Evolutionary conservation across 2,329 filamentous ascomycete species (phyloP).

Genomic region (Ophiostoma angusticollis): DNA sequence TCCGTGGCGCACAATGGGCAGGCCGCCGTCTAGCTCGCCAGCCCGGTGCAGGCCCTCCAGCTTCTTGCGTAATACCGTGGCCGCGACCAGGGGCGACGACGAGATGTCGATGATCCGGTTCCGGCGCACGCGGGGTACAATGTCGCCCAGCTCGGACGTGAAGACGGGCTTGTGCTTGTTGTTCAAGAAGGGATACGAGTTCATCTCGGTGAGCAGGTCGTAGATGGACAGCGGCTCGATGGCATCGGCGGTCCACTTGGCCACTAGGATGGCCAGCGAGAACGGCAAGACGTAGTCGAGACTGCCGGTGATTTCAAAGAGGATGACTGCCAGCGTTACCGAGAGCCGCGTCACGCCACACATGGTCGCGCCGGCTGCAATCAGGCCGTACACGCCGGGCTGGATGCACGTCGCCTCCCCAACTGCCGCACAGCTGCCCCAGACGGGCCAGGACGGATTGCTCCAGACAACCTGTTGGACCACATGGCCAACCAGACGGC

Average conservation of each 20-base stretch:
- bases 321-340: constrained; percentile 84
- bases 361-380: constrained; percentile 94
- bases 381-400: constrained; percentile 90
- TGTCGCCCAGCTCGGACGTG: constrained; percentile 76
- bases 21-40: constrained; percentile 82
- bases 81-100: constrained; percentile 65
- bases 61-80: constrained; percentile 63
- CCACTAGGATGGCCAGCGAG: constrained; percentile 77
- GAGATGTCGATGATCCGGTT: constrained; percentile 83
- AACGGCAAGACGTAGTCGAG: constrained; percentile 92
- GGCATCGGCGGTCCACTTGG: constrained; percentile 97
- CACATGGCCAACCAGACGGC: constrained; percentile 72
- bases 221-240: constrained; percentile 93
- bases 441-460: constrained; percentile 59
- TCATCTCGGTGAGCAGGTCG: constrained; percentile 90
- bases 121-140: constrained; percentile 61
- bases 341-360: constrained; percentile 90
- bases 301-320: constrained; percentile 92
- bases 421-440: constrained; percentile 57
- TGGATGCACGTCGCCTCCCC: constrained; percentile 76
- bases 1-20: constrained; percentile 71
- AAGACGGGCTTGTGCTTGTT: constrained; percentile 90
- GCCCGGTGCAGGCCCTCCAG: constrained; percentile 69
- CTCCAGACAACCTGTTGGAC: constrained; percentile 70
- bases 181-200: constrained; percentile 93